These are phyloP conservation scores for Neurospora cerealis DNA, from an alignment of 495 filamentous ascomycete genomes.

Conservation along the genomic window DNA sequence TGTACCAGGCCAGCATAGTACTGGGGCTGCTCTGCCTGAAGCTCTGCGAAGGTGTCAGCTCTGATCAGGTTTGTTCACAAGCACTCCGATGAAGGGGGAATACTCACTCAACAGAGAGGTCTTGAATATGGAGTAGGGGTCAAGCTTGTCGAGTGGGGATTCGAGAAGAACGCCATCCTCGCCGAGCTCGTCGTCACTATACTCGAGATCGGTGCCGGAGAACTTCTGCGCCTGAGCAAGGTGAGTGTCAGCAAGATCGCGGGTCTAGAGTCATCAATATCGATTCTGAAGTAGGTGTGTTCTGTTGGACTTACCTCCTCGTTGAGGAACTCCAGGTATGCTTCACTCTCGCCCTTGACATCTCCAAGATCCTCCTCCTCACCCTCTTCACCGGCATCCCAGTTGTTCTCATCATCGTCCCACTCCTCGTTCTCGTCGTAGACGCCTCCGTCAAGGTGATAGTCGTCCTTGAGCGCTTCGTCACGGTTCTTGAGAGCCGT, in stretches of 20 bases:
- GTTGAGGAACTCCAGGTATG: constrained; percentile 92
- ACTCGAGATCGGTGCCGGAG: constrained; percentile 46
- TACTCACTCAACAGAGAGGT: constrained; percentile 69
- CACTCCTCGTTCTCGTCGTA: constrained; percentile 75
- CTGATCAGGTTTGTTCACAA: neutral
- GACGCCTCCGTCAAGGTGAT: constrained; percentile 54
- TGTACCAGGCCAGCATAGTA: constrained; percentile 75
- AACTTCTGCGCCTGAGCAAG: constrained; percentile 67
- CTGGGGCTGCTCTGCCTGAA: constrained; percentile 84
- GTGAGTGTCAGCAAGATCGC: constrained; percentile 23
- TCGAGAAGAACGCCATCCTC: constrained; percentile 90
- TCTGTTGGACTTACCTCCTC: constrained; percentile 52
- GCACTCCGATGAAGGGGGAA: neutral
- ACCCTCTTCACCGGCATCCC: constrained; percentile 31
- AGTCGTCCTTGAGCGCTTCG: constrained; percentile 86
- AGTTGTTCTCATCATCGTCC: constrained; percentile 58
- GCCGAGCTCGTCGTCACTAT: constrained; percentile 75
- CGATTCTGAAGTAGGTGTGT: neutral
- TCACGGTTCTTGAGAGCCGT: constrained; percentile 82
- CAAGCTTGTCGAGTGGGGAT: constrained; percentile 86
- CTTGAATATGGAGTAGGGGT: constrained; percentile 85
- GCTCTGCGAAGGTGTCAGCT: constrained; percentile 42
- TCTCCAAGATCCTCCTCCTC: constrained; percentile 52
- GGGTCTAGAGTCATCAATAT: constrained; percentile 5
- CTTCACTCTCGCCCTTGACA: constrained; percentile 76